Evolutionary conservation across 495 filamentous ascomycete genomes (phyloP).

Genomic region (Neurospora sp.): DNA sequence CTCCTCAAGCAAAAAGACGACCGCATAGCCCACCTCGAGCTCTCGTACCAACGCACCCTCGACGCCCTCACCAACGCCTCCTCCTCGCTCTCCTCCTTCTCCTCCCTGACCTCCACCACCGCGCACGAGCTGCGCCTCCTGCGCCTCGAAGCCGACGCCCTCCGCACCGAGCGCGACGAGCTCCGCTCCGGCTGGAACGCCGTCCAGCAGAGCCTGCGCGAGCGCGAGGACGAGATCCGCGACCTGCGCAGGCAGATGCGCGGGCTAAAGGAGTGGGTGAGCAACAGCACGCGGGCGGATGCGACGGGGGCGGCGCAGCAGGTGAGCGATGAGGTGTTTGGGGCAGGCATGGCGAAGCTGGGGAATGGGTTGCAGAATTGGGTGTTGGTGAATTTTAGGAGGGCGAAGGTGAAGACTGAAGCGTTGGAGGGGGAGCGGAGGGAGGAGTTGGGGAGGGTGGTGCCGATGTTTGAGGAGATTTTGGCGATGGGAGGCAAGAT

Average conservation of each 20-base stretch:
- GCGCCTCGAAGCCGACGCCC: constrained; percentile 29
- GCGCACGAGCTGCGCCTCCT: constrained; percentile 29
- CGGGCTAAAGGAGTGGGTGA: constrained; percentile 48
- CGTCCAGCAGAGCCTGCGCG: constrained; percentile 23
- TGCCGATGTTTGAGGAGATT: constrained; percentile 39
- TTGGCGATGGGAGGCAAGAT: constrained; percentile 38
- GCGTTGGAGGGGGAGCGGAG: constrained; percentile 23
- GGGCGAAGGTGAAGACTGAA: constrained; percentile 37
- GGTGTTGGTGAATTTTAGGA: constrained; percentile 45
- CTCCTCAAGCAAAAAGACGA: constrained; percentile 29
- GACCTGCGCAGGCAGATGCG: constrained; percentile 36
- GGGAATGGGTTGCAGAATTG: constrained; percentile 50
- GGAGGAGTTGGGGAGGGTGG: constrained; percentile 30
- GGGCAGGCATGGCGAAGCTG: constrained; percentile 34
- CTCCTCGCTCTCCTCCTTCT: not conserved
- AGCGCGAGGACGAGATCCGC: constrained; percentile 34
- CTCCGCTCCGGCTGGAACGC: constrained; percentile 32
- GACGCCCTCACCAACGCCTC: constrained; percentile 24
- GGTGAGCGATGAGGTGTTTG: constrained; percentile 46
- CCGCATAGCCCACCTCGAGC: constrained; percentile 35
- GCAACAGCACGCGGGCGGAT: constrained; percentile 35
- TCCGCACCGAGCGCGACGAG: constrained; percentile 28
- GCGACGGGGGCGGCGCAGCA: constrained; percentile 25
- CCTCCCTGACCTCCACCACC: constrained; percentile 6
- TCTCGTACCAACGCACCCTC: constrained; percentile 24